Percentiles rank a stretch among this genome's conserved stretches.
Evolutionary conservation across 352 stramenopile genomes (phyloP).

Genomic region (Phytophthora idaei): DNA sequence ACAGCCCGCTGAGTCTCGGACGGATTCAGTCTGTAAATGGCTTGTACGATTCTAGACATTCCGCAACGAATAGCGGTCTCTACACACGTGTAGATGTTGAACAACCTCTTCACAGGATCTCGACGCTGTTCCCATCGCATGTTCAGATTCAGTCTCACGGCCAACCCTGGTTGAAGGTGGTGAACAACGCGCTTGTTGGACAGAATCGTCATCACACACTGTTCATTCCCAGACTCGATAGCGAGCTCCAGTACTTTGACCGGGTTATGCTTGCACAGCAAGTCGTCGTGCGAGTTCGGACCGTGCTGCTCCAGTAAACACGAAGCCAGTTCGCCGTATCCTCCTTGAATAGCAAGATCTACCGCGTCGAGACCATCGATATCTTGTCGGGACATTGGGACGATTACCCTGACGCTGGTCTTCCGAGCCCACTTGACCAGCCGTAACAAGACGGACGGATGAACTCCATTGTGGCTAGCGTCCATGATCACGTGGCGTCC

Average conservation of each 20-base stretch:
- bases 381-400: constrained; percentile 18
- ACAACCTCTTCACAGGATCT: constrained; percentile 7
- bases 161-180: constrained; percentile 7
- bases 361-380: constrained; percentile 11
- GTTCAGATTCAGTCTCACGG: constrained; percentile 5
- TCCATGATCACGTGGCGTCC: constrained; percentile 28
- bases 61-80: constrained; percentile 10
- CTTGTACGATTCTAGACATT: constrained; percentile 1
- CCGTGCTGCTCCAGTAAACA: constrained; percentile 9
- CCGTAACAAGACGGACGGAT: constrained; percentile 11
- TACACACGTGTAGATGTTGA: constrained; percentile 24
- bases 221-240: constrained; percentile 18
- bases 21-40: constrained; percentile 16
- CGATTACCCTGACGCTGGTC: constrained; percentile 6
- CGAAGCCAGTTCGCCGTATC: constrained; percentile 15
- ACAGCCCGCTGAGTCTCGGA: constrained; percentile 11
- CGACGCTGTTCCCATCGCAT: constrained; percentile 15
- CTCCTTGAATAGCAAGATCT: constrained; percentile 16
- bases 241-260: constrained; percentile 23
- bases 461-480: constrained; percentile 10
- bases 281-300: constrained; percentile 1
- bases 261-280: constrained; percentile 16
- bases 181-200: constrained; percentile 19
- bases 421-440: constrained; percentile 26
- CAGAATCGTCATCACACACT: constrained; percentile 3